A percentile compares a stretch with the other conserved stretches of the same genome.
Evolutionary conservation across 441 rosid genomes (phyloP).

Genomic region (Melastoma candidum): DNA sequence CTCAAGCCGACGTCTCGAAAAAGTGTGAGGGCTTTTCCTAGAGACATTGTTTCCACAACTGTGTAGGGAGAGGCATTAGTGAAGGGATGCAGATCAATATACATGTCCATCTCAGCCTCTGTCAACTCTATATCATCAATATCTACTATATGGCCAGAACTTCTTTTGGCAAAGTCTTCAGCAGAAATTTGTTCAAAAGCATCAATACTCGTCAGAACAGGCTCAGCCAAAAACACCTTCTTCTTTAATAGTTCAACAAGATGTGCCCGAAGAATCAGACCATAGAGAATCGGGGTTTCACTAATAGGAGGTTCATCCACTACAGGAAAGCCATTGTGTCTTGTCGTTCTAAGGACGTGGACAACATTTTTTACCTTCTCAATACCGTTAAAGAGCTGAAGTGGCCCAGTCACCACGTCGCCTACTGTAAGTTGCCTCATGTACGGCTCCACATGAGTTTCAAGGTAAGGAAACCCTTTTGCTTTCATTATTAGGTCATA

Average conservation of each 20-base stretch:
- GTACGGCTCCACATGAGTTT: conserved; percentile 68
- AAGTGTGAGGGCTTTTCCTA: conserved; percentile 68
- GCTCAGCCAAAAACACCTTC: conserved; percentile 40
- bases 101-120: conserved; percentile 76
- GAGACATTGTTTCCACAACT: conserved; percentile 87
- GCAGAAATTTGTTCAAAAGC: conserved; percentile 36
- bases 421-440: conserved; percentile 74
- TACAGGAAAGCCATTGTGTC: conserved; percentile 77
- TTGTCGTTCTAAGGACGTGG: conserved; percentile 55
- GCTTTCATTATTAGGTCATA: conserved; percentile 76
- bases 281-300: conserved; percentile 37
- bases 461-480: conserved; percentile 75
- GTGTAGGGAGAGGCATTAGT: conserved; percentile 80
- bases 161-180: conserved; percentile 68
- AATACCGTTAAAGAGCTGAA: conserved; percentile 47
- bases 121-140: conserved; percentile 59
- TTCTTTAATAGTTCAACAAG: conserved; percentile 60
- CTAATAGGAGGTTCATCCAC: conserved; percentile 45
- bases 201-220: conserved; percentile 24
- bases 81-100: conserved; percentile 71
- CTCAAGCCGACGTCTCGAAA: conserved; percentile 76
- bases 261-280: conserved; percentile 74
- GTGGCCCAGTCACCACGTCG: conserved; percentile 76
- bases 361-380: conserved; percentile 66
- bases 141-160: conserved; percentile 40